Evolutionary conservation across 768 basidiomycete species (phyloP).

Genomic region (Leccinellum luteum): DNA sequence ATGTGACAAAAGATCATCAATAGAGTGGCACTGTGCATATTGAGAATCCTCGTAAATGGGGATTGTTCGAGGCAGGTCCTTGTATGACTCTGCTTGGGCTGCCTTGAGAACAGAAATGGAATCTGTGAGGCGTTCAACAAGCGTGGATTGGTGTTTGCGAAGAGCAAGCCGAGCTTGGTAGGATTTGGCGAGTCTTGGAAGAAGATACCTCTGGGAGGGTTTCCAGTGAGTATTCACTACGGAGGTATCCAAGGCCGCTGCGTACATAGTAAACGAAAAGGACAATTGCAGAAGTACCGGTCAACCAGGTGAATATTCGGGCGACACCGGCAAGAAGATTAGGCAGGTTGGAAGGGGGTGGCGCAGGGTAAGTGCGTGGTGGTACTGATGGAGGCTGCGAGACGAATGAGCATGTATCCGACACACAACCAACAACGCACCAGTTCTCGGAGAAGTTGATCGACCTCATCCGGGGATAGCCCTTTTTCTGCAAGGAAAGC

Average conservation of each 20-base stretch:
- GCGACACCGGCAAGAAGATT: slow-evolving; percentile 59
- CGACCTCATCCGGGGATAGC: slow-evolving; percentile 57
- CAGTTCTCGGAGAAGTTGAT: slow-evolving; percentile 51
- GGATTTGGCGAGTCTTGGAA: slow-evolving; percentile 62
- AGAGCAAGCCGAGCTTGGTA: slow-evolving; percentile 61
- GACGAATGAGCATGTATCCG: slow-evolving; percentile 7
- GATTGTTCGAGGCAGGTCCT: slow-evolving; percentile 54
- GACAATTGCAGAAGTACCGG: slow-evolving; percentile 57
- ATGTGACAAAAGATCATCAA: slow-evolving; percentile 39
- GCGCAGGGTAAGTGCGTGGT: slow-evolving; percentile 70
- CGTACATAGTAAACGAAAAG: slow-evolving; percentile 68
- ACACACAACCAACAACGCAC: slow-evolving; percentile 36
- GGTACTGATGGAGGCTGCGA: slow-evolving; percentile 50
- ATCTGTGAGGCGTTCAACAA: slow-evolving; percentile 52
- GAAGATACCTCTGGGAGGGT: slow-evolving; percentile 55
- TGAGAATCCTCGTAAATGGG: slow-evolving; percentile 46
- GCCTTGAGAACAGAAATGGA: slow-evolving; percentile 57
- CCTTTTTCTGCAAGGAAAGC: slow-evolving; percentile 72
- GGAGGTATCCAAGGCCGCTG: neutral
- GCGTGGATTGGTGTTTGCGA: slow-evolving; percentile 54
- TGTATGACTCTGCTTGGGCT: slow-evolving; percentile 52
- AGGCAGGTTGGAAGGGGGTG: slow-evolving; percentile 67
- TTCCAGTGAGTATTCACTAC: slow-evolving; percentile 8
- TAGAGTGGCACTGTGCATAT: slow-evolving; percentile 44
- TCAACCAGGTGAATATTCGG: slow-evolving; percentile 63